These are phyloP conservation scores for Trichosporon faecale DNA, from an alignment of 1,284 basidiomycete species.

Conservation along the genomic window DNA sequence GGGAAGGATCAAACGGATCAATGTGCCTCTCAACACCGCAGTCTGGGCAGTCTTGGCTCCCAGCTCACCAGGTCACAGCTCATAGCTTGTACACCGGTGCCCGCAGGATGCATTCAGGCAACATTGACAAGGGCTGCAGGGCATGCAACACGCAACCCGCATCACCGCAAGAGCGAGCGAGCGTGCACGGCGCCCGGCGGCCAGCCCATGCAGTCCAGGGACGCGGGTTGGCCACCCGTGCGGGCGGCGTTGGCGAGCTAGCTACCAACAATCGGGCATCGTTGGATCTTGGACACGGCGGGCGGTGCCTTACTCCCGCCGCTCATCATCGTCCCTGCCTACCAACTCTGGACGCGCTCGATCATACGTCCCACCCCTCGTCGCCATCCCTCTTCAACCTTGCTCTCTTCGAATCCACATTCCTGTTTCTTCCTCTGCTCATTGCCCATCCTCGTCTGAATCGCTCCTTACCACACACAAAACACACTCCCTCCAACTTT, in stretches of 20 bases:
- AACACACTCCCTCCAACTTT: neutral
- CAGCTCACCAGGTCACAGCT: too few relatives aligned
- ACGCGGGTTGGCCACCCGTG: neutral
- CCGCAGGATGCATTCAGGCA: too few relatives aligned
- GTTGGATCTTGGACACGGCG: neutral
- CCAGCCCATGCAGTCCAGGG: neutral
- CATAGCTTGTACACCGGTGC: too few relatives aligned
- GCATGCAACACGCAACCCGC: too few relatives aligned
- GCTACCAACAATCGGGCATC: neutral
- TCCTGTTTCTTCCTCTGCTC: neutral
- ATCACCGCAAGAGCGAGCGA: too few relatives aligned
- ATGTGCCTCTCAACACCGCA: too few relatives aligned
- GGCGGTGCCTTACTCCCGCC: neutral
- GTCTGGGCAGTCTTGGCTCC: too few relatives aligned
- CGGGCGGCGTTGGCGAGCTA: too few relatives aligned
- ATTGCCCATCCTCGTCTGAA: neutral
- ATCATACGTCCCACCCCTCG: neutral
- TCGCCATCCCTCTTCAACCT: neutral
- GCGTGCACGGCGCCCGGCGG: too few relatives aligned
- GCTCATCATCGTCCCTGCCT: neutral
- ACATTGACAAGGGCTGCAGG: too few relatives aligned
- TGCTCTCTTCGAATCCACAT: neutral
- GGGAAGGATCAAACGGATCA: too few relatives aligned
- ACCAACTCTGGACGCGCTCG: neutral
- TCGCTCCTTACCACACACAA: neutral